Conservation (phyloP, 177 flowering plant genomes). For the Tripterygium wilfordii region DNA sequence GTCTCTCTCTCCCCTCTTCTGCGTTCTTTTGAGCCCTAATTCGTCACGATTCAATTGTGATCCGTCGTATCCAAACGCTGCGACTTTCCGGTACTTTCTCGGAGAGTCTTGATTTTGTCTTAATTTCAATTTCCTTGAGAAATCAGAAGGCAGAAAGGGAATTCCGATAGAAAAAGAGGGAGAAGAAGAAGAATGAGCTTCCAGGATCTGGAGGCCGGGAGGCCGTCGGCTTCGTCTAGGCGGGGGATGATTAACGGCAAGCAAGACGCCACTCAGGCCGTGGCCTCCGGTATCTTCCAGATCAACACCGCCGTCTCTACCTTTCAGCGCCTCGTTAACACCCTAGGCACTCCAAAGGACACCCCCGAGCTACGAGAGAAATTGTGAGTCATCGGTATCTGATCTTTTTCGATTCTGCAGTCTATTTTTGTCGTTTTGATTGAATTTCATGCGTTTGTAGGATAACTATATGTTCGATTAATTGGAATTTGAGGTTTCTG, state of each 20-base stretch:
- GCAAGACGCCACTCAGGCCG: constrained; percentile 49
- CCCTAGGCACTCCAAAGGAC: constrained; percentile 70
- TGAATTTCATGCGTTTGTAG: neutral
- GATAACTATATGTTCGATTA: neutral
- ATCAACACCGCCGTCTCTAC: constrained; percentile 62
- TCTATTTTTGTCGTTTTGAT: neutral
- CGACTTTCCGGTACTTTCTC: no score
- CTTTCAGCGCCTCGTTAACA: constrained; percentile 56
- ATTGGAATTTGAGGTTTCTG: no score
- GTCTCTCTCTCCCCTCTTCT: no score
- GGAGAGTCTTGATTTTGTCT: no score
- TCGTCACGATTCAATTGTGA: no score
- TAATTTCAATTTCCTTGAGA: no score
- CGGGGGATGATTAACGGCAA: constrained; percentile 21
- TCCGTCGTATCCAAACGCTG: no score
- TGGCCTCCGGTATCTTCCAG: constrained; percentile 71
- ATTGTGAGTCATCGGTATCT: constrained; percentile 38
- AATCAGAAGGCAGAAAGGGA: no score
- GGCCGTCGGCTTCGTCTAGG: constrained; percentile 22
- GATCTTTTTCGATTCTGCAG: neutral
- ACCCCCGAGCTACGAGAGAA: constrained; percentile 55
- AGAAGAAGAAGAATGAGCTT: constrained; percentile 44
- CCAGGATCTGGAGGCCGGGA: constrained; percentile 59
- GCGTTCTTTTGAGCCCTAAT: no score
- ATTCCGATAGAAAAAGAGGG: neutral